phyloP scores from a whole-genome alignment of 1,284 basidiomycete genomes.

The Sanghuangporus weigelae region DNA sequence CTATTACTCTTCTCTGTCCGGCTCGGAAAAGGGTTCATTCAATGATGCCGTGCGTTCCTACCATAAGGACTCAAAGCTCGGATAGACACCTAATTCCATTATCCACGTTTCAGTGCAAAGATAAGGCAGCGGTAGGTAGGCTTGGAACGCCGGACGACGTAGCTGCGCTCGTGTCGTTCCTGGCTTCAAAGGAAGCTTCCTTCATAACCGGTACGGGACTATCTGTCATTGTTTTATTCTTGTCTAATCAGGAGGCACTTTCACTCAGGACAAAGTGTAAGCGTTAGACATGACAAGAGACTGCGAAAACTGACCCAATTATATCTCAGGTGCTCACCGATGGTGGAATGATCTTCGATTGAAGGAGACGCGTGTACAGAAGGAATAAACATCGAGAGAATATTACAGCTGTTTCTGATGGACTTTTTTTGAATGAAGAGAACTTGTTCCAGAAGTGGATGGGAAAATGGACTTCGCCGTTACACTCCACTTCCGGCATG shows the following conservation, averaged over 20 bases:
- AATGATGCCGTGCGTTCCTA: slow-evolving; percentile 3
- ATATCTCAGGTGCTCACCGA: neutral
- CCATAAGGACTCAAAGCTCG: neutral
- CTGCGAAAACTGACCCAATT: neutral
- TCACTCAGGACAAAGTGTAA: slow-evolving; percentile 1
- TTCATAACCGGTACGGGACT: slow-evolving; percentile 21
- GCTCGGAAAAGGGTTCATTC: slow-evolving; percentile 1
- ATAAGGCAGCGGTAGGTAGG: slow-evolving; percentile 3
- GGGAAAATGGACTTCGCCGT: too few species aligned
- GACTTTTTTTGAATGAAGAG: too few species aligned
- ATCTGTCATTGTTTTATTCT: neutral
- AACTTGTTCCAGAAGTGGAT: too few species aligned
- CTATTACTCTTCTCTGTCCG: neutral
- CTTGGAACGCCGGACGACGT: slow-evolving; percentile 20
- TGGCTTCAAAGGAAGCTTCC: slow-evolving; percentile 20
- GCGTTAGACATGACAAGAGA: neutral
- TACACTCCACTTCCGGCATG: too few species aligned
- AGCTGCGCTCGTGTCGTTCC: slow-evolving; percentile 20
- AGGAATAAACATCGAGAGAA: too few species aligned
- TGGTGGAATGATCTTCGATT: neutral
- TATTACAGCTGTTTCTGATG: too few species aligned
- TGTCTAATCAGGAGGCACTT: neutral
- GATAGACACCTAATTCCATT: neutral
- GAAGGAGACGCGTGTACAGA: neutral
- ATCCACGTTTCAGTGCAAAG: neutral